Percentiles rank a stretch among this genome's conserved stretches.
Conservation (phyloP, 2,329 filamentous ascomycete genomes). For the Aspergillus glaucus region DNA sequence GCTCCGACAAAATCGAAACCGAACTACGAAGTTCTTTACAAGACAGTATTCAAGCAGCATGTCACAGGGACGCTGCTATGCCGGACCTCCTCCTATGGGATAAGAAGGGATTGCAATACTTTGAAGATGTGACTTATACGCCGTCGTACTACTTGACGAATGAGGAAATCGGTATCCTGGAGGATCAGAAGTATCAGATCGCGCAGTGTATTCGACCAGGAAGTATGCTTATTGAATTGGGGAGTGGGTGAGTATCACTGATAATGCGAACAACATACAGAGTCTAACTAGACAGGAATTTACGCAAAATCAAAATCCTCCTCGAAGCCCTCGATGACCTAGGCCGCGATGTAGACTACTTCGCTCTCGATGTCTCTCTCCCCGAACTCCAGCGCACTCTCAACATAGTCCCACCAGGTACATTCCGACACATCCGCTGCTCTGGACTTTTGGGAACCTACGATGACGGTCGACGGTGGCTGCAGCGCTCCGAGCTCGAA, state of each 20-base stretch:
- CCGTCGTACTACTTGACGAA: slow-evolving; percentile 79
- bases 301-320: slow-evolving; percentile 77
- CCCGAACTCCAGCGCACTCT: slow-evolving; percentile 73
- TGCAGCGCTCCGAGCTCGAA: slow-evolving; percentile 55
- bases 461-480: slow-evolving; percentile 75
- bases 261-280: slow-evolving; percentile 40
- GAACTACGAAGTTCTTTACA: slow-evolving; percentile 4
- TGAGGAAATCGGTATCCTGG: slow-evolving; percentile 78
- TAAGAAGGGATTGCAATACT: slow-evolving; percentile 16
- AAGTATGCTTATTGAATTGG: slow-evolving; percentile 57
- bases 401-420: slow-evolving; percentile 46
- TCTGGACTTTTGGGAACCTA: slow-evolving; percentile 79
- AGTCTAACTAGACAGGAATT: slow-evolving; percentile 14
- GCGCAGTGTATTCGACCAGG: slow-evolving; percentile 67
- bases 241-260: slow-evolving; percentile 6
- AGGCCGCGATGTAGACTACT: slow-evolving; percentile 73
- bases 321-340: slow-evolving; percentile 68
- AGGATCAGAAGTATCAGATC: slow-evolving; percentile 42
- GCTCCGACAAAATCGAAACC: slow-evolving; percentile 3
- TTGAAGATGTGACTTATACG: slow-evolving; percentile 22
- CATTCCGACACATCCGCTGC: slow-evolving; percentile 64
- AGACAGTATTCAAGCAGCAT: slow-evolving; percentile 2
- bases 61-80: slow-evolving; percentile 8
- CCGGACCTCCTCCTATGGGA: slow-evolving; percentile 22
- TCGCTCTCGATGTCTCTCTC: slow-evolving; percentile 72